phyloP scores from a whole-genome alignment of 2,329 filamentous ascomycete genomes.

The Arthrobotrys iridis region DNA sequence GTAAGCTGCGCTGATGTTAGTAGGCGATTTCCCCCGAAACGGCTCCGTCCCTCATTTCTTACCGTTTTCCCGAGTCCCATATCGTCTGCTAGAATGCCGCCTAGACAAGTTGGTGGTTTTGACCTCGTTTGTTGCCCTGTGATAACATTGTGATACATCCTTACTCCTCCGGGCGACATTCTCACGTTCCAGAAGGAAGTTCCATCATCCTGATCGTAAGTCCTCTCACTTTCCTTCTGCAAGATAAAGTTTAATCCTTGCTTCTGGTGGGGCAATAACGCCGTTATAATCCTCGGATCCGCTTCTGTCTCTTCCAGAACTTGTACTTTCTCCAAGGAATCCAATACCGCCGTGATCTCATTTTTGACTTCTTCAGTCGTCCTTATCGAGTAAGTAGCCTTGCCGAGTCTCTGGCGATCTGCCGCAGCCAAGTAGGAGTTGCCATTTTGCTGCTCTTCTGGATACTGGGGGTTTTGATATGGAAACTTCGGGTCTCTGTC shows the following conservation, averaged over 20 bases:
- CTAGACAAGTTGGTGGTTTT: conserved; percentile 64
- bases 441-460: conserved; percentile 37
- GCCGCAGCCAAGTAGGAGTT: conserved; percentile 28
- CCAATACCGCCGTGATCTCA: conserved; percentile 46
- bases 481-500: conserved; percentile 45
- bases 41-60: conserved; percentile 61
- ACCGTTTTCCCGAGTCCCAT: conserved; percentile 66
- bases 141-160: conserved; percentile 76
- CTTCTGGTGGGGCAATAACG: conserved; percentile 44
- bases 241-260: conserved; percentile 51
- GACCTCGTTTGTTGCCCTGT: conserved; percentile 47
- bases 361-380: conserved; percentile 52
- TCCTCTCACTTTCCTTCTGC: conserved; percentile 46
- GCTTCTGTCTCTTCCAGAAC: conserved; percentile 48
- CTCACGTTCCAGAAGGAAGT: conserved; percentile 81
- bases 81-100: conserved; percentile 56
- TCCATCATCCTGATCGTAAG: conserved; percentile 59
- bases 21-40: conserved; percentile 70
- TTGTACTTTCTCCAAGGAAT: conserved; percentile 49
- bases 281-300: conserved; percentile 33
- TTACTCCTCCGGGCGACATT: conserved; percentile 68
- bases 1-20: conserved; percentile 84
- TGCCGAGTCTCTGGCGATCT: conserved; percentile 39
- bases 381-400: conserved; percentile 46
- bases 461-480: conserved; percentile 50